Base-by-base conservation (phyloP, 2,329 filamentous ascomycete species). In the Penicillium griseofulvum region DNA sequence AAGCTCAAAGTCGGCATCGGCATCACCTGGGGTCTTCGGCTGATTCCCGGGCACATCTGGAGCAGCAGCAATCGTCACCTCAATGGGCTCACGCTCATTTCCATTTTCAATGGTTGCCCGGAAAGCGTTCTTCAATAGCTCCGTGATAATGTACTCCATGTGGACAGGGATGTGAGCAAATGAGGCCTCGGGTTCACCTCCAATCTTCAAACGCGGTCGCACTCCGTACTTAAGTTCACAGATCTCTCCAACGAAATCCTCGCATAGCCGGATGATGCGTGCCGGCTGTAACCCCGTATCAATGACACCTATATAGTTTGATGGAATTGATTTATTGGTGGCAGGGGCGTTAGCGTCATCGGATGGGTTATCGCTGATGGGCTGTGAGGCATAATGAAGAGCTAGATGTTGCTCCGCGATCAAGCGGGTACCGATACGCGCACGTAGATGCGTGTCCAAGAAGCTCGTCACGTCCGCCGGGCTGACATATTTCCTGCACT, bases 401-500 rank as follows among this genome's bases (percentile, higher is more conserved):
- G 93, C 93, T 62, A 99, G 90, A 74, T 99, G 94, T 75, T 99
- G 94, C 76, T 99, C 94, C 5, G 92, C 94, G 52, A 99, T 91
- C 62, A 99, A 80, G 16, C 94, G 83, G 2, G 94, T 99, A 62
- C 94, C 94, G 64, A 99, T 99, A 54, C 94, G 84, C 5, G 94
- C 92, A 45, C 93, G 88, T 43, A 99, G 81, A 75, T 99, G 94
- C 69, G 94, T 90, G 72, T 99, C 93, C 33, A 99, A 81, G 68
- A 97, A 99, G 17, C 83, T 81, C 0, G 92, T 97, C n/a, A 96
- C 92, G 55, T 96, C 89, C 17, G 76, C 75, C 0, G 91, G 83
- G 22, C 83, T 86, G 65, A 97, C 94, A 74, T 97, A 99, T 65
- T 91, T 90, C 52, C 91, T 83, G 57, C 91, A 96, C 74, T 99